phyloP scores from a whole-genome alignment of 306 rosid genomes.

The Cicer arietinum region DNA sequence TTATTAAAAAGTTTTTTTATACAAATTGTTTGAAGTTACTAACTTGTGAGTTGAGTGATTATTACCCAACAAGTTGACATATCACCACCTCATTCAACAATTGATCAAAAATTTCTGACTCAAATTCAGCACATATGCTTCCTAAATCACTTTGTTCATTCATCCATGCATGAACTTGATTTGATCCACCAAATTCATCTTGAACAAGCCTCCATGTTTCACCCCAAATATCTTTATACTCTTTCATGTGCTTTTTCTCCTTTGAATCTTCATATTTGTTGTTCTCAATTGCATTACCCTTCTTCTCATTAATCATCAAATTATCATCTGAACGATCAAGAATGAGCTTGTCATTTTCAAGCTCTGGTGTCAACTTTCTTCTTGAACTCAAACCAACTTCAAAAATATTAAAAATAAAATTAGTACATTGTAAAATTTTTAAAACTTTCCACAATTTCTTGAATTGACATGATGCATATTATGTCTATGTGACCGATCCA shows the following conservation, averaged over 20 bases:
- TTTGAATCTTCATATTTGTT: conserved; percentile 39
- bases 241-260: conserved; percentile 33
- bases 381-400: conserved; percentile 47
- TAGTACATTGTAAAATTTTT: conserved; percentile 1
- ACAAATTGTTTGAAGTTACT: conserved; percentile 23
- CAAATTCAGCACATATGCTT: conserved; percentile 58
- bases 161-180: conserved; percentile 44
- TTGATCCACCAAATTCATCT: conserved; percentile 56
- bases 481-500: not conserved
- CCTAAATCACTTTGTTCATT: conserved; percentile 50
- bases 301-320: conserved; percentile 54
- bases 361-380: conserved; percentile 66
- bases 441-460: not conserved
- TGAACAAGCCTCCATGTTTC: conserved; percentile 54
- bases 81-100: conserved; percentile 64
- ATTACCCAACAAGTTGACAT: conserved; percentile 46
- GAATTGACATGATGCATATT: not conserved
- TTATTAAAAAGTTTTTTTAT: conserved; percentile 39
- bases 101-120: conserved; percentile 54
- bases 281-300: conserved; percentile 35
- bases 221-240: conserved; percentile 44
- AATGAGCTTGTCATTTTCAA: conserved; percentile 44
- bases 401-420: conserved; percentile 10
- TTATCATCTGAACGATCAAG: conserved; percentile 48
- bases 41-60: conserved; percentile 21